Conservation (phyloP, 768 basidiomycete species). For the Mycena latifolia region DNA sequence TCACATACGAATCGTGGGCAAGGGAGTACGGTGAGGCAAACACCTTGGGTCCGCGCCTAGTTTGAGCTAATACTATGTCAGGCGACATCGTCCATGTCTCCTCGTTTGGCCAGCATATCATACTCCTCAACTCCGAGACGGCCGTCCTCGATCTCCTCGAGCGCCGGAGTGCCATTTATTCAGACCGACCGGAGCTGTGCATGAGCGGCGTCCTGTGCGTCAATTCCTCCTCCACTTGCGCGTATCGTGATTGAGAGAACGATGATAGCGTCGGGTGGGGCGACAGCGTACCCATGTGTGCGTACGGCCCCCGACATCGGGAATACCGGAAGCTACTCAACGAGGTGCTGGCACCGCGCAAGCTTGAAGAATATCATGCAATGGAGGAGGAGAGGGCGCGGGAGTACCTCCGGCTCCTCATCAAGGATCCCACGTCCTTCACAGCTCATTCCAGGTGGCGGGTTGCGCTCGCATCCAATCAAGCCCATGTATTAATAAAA, state of each 20-base stretch:
- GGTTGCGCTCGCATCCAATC: too few species aligned
- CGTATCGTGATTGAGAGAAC: conserved; percentile 40
- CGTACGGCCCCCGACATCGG: not conserved
- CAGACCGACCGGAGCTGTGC: conserved; percentile 38
- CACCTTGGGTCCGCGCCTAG: too few species aligned
- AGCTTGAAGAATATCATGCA: too few species aligned
- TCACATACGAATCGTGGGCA: too few species aligned
- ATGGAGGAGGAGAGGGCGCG: too few species aligned
- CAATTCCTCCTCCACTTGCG: too few species aligned
- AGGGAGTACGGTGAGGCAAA: too few species aligned
- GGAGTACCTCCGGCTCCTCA: too few species aligned
- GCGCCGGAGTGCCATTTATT: conserved; percentile 42
- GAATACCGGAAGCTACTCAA: conserved; percentile 4
- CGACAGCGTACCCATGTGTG: conserved; percentile 7
- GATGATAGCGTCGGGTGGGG: conserved; percentile 12
- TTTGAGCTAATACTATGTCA: too few species aligned
- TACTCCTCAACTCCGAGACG: conserved; percentile 41
- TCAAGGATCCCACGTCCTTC: too few species aligned
- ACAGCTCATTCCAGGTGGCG: too few species aligned
- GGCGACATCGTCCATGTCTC: not conserved
- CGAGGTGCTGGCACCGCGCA: conserved; percentile 4
- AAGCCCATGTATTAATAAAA: too few species aligned
- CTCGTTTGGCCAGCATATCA: not conserved
- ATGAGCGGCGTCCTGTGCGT: conserved; percentile 18
- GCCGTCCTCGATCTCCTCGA: conserved; percentile 43